Evolutionary conservation across 2,329 filamentous ascomycete genomes (phyloP), one percentile per base, ranked within the genome.

Genomic region (Zymoseptoria passerinii): DNA sequence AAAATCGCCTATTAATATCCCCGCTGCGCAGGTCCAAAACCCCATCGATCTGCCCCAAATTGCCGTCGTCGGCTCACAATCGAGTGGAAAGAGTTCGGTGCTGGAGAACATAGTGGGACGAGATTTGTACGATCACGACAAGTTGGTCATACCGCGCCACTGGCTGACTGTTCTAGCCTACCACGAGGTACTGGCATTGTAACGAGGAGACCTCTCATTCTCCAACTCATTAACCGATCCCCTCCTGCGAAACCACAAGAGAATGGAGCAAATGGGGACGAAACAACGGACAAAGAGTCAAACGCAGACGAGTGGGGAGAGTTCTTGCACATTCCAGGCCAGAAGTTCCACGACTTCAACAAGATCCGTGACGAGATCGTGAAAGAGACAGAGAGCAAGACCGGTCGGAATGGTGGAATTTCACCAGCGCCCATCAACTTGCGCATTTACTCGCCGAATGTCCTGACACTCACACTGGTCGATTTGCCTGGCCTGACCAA

Each of bases 31-130:
- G 84, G 94, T 97, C 71, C 94, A 96, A 83, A 99, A 99, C 77
- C 94, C 94, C 63, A 99, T 99, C 81, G 94, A 99, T 80, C 79
- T 99, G 64, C 94, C 94, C 57, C 94, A 99, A 80, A 99, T 99
- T 74, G 92, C 88, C 67, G 94, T 99, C 67, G 94, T 99, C 58
- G 94, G 94, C 72, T 96, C 92, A 76, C 94, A 99, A 80, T 99
- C 94, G 19, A 96, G 92, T 76, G 94, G 94, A 78, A 99, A 99
- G 86, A 96, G 91, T 82, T 99, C 94, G 18, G 94, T 99, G 68
- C 78, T 99, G 71, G 94, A 99, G 77, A 99, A 99, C 73, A 99
- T 99, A 71, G 94, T 99, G 58, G 94, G 94, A 60, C 85, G 94
- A 80, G 94, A 99, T 78, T 99, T 99, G 92, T 97, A 82, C 79